phyloP scores from a whole-genome alignment of 441 rosid genomes.

The Cnidoscolus chayamansa region DNA sequence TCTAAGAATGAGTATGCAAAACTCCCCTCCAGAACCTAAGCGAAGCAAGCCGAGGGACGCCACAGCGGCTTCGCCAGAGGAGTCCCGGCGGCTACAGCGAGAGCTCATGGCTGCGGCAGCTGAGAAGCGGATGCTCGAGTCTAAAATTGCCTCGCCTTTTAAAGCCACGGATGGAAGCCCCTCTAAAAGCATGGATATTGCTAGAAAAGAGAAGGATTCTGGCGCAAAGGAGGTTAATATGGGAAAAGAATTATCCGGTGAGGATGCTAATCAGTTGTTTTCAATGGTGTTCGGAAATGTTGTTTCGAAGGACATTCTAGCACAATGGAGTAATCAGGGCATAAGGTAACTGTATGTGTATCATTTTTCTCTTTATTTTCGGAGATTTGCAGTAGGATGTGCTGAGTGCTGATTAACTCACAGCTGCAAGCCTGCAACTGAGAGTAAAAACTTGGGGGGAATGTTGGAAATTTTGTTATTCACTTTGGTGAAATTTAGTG shows the following conservation, averaged over 20 bases:
- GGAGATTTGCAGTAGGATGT: neutral
- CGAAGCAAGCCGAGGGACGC: conserved; percentile 84
- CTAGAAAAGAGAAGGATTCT: conserved; percentile 26
- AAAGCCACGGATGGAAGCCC: conserved; percentile 22
- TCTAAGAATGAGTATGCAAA: conserved; percentile 84
- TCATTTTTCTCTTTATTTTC: neutral
- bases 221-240: conserved; percentile 26
- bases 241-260: conserved; percentile 41
- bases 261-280: conserved; percentile 63
- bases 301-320: conserved; percentile 66
- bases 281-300: conserved; percentile 64
- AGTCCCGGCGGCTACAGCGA: conserved; percentile 61
- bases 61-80: conserved; percentile 57
- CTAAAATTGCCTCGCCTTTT: conserved; percentile 32
- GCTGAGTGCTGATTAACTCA: neutral
- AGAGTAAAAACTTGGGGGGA: neutral
- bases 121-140: conserved; percentile 69
- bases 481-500: too few species aligned
- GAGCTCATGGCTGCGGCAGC: conserved; percentile 98
- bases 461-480: too few species aligned
- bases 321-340: conserved; percentile 98
- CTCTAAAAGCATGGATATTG: conserved; percentile 16
- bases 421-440: neutral
- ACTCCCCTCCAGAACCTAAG: conserved; percentile 81
- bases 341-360: conserved; percentile 46